phyloP scores from a whole-genome alignment of 495 filamentous ascomycete species.

The Apodospora peruviana region DNA sequence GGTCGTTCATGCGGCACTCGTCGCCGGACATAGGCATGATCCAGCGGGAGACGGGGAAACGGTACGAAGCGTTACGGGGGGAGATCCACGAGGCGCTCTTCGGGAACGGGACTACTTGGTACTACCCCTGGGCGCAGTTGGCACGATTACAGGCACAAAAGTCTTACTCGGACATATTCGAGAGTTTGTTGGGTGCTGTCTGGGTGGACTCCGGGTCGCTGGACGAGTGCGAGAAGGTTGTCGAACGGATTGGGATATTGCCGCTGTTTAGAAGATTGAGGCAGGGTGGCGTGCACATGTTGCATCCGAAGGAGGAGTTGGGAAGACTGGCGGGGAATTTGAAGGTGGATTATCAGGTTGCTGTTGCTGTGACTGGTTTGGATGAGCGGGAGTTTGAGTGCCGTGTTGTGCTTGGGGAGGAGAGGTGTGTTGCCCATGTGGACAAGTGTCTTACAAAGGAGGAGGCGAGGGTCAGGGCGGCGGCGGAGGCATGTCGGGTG shows the following conservation, averaged over 20 bases:
- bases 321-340: constrained; percentile 49
- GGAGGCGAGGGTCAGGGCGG: constrained; percentile 55
- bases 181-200: constrained; percentile 75
- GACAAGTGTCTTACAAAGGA: constrained; percentile 42
- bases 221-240: constrained; percentile 47
- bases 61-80: constrained; percentile 45
- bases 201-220: constrained; percentile 76
- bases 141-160: constrained; percentile 63
- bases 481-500: constrained; percentile 39
- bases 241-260: constrained; percentile 61
- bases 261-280: constrained; percentile 58
- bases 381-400: constrained; percentile 37
- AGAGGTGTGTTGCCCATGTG: constrained; percentile 38
- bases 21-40: constrained; percentile 35
- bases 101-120: constrained; percentile 25
- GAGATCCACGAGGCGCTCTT: constrained; percentile 47
- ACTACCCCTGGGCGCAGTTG: constrained; percentile 75
- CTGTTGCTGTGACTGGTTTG: neutral
- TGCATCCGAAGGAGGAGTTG: constrained; percentile 71
- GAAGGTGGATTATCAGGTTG: constrained; percentile 44
- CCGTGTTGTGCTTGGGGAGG: constrained; percentile 46
- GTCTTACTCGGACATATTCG: constrained; percentile 81
- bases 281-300: constrained; percentile 49
- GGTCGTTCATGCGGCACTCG: constrained; percentile 62
- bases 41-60: constrained; percentile 37